Percentiles rank a stretch among this genome's conserved stretches.
Conservation (phyloP, 2,329 filamentous ascomycete genomes). For the Alternaria ethzedia region DNA sequence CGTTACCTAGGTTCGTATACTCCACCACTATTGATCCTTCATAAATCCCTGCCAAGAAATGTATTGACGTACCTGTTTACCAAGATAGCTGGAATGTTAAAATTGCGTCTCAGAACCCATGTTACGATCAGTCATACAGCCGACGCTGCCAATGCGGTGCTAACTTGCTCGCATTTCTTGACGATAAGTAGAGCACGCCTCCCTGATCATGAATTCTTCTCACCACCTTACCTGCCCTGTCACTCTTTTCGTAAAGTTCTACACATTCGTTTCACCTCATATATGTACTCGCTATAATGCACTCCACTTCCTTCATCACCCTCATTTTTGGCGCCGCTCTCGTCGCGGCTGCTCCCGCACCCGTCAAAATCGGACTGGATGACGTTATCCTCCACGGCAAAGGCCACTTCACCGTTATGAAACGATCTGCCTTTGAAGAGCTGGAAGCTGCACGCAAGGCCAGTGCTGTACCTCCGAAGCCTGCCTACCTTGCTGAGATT, state of each 20-base stretch:
- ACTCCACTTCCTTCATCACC: conserved; percentile 20
- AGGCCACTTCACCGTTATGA: conserved; percentile 31
- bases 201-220: neutral
- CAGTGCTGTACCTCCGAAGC: conserved; percentile 22
- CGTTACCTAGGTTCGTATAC: neutral
- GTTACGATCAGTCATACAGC: neutral
- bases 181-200: neutral
- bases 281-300: conserved; percentile 17
- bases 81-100: neutral
- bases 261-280: conserved; percentile 7
- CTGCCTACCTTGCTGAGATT: conserved; percentile 23
- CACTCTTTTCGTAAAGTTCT: neutral
- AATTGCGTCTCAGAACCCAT: neutral
- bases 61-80: neutral
- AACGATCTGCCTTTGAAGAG: conserved; percentile 28
- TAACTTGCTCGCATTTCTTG: neutral
- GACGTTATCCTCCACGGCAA: conserved; percentile 37
- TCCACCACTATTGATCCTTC: neutral
- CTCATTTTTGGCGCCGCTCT: conserved; percentile 21
- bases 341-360: conserved; percentile 22
- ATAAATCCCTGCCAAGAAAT: neutral
- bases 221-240: neutral
- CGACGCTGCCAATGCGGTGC: neutral
- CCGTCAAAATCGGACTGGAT: conserved; percentile 24
- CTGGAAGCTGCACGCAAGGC: conserved; percentile 23